Evolutionary conservation across 2,329 filamentous ascomycete genomes (phyloP).

Genomic region (Verticillium nonalfalfae): DNA sequence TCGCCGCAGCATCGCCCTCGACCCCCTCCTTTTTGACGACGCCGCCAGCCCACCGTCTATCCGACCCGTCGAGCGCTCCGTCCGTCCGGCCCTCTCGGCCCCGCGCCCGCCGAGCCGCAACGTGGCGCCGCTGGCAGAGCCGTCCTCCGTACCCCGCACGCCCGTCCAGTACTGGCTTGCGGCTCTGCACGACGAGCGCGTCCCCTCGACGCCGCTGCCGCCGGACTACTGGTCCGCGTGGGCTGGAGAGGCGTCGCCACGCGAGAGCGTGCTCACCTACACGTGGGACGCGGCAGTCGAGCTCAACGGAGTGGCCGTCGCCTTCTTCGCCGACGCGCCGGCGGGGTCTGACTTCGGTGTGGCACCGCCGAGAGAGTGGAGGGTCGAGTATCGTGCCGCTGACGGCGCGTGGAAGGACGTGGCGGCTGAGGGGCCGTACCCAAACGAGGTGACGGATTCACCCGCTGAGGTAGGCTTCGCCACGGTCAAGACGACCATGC

Average conservation of each 20-base stretch:
- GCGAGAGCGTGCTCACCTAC: conserved; percentile 20
- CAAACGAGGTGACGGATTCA: conserved; percentile 16
- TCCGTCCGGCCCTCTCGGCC: conserved; percentile 11
- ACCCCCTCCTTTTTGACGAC: conserved; percentile 25
- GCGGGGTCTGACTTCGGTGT: conserved; percentile 21
- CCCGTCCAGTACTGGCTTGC: conserved; percentile 30
- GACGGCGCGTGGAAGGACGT: conserved; percentile 15
- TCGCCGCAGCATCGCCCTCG: conserved; percentile 26
- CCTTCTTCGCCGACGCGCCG: conserved; percentile 22
- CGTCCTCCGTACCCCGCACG: conserved; percentile 16
- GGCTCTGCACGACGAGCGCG: conserved; percentile 23
- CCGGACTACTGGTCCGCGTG: conserved; percentile 30
- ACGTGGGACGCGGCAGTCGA: conserved; percentile 20
- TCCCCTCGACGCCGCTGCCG: conserved; percentile 23
- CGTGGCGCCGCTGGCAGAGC: conserved; percentile 20
- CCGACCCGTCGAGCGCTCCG: conserved; percentile 21
- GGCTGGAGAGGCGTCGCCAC: conserved; percentile 20
- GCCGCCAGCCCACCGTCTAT: conserved; percentile 17
- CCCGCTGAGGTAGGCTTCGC: conserved; percentile 21
- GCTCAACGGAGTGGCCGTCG: conserved; percentile 21
- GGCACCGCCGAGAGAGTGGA: conserved; percentile 20
- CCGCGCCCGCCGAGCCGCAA: conserved; percentile 22
- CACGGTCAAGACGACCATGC: conserved; percentile 16
- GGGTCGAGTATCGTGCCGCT: conserved; percentile 16
- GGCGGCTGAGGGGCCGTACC: conserved; percentile 14